Evolutionary conservation across 495 filamentous ascomycete species (phyloP).

Genomic region (Aspergillus mulundensis): DNA sequence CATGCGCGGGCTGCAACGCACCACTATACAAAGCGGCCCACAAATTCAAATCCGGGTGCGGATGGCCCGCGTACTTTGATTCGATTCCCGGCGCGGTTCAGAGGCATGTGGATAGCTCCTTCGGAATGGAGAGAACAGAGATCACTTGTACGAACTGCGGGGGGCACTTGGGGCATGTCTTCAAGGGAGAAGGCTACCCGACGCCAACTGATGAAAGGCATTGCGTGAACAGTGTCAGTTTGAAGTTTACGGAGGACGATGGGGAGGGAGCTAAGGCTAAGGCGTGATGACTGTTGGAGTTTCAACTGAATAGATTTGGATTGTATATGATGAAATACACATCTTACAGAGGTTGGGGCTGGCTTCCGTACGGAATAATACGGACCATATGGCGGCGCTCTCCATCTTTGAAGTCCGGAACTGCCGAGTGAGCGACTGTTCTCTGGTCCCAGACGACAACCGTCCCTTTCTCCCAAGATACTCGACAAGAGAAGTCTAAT

Average conservation of each 20-base stretch:
- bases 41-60: conserved; percentile 95
- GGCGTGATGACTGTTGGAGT: too few species aligned
- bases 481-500: conserved; percentile 9
- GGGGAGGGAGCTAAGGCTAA: conserved; percentile 32
- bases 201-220: conserved; percentile 95
- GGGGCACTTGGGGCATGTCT: conserved; percentile 94
- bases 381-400: conserved; percentile 11
- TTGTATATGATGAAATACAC: neutral
- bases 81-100: conserved; percentile 84
- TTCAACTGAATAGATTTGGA: neutral
- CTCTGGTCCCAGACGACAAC: conserved; percentile 16
- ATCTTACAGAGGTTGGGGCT: conserved; percentile 1
- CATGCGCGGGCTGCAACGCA: conserved; percentile 78
- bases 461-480: conserved; percentile 9
- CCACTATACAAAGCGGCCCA: conserved; percentile 86
- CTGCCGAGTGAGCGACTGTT: conserved; percentile 8
- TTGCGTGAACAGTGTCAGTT: conserved; percentile 91
- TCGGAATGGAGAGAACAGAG: conserved; percentile 86
- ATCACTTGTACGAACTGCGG: conserved; percentile 93
- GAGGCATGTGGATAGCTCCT: conserved; percentile 66
- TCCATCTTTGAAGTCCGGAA: conserved; percentile 14
- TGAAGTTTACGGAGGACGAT: conserved; percentile 71
- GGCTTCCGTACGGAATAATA: conserved; percentile 14
- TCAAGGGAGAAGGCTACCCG: conserved; percentile 87
- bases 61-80: conserved; percentile 98